These are phyloP conservation scores for Aspergillus eucalypticola DNA, from an alignment of 2,329 filamentous ascomycete species.

Conservation along the genomic window DNA sequence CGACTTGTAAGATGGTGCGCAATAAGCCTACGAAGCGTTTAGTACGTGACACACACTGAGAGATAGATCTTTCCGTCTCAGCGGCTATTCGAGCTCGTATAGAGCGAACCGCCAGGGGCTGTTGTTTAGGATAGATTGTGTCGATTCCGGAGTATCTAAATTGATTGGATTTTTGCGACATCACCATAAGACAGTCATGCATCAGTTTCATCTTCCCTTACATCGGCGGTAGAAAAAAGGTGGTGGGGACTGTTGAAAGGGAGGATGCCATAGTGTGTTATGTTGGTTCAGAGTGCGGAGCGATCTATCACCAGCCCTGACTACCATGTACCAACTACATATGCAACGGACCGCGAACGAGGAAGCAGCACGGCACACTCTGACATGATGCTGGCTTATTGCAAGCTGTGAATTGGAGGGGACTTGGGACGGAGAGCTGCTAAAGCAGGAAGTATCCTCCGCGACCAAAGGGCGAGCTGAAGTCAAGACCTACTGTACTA, in stretches of 20 bases:
- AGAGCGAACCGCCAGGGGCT: neutral
- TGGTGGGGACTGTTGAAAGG: neutral
- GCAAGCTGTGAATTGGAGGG: neutral
- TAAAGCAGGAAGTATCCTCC: constrained; percentile 1
- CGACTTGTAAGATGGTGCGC: neutral
- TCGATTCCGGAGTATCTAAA: neutral
- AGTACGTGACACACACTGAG: neutral
- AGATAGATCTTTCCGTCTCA: neutral
- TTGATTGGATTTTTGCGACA: neutral
- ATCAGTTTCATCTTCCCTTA: neutral
- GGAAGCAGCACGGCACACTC: neutral
- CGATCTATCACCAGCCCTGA: neutral
- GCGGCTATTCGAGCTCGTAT: neutral
- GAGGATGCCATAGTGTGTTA: neutral
- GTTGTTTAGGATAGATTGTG: neutral
- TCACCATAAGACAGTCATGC: neutral
- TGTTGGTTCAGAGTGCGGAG: neutral
- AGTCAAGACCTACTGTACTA: neutral
- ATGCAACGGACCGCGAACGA: neutral
- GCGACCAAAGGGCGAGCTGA: neutral
- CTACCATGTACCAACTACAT: neutral
- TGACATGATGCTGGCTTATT: neutral
- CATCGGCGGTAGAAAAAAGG: neutral
- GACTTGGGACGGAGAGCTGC: neutral
- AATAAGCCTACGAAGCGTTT: neutral